phyloP scores from a whole-genome alignment of 176 grass and related monocot genomes.

The Dendrocalamus sinicus region DNA sequence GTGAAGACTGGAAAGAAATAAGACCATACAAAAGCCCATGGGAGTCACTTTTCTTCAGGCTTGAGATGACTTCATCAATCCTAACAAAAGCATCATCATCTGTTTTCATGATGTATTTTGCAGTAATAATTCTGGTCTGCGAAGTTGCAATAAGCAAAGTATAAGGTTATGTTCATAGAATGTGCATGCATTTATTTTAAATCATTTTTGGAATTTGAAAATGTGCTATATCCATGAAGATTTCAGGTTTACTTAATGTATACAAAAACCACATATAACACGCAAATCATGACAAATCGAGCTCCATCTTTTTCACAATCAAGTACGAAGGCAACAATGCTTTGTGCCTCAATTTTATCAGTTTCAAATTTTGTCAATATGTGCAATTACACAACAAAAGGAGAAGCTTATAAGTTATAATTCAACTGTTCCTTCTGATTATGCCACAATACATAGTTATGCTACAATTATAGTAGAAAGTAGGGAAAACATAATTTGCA shows the following conservation, averaged over 20 bases:
- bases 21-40: constrained; percentile 80
- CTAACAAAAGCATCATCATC: constrained; percentile 98
- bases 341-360: not conserved
- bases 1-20: constrained; percentile 83
- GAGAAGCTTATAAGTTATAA: not conserved
- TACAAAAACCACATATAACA: constrained; percentile 25
- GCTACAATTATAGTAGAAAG: constrained; percentile 21
- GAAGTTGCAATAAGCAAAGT: constrained; percentile 41
- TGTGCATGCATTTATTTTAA: not conserved
- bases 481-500: not conserved
- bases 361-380: not conserved
- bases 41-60: constrained; percentile 60
- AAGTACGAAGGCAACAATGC: constrained; percentile 20
- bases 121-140: constrained; percentile 72
- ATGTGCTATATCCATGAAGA: constrained; percentile 15
- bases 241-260: constrained; percentile 1
- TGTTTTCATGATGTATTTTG: constrained; percentile 99
- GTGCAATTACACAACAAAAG: not conserved
- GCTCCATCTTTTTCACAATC: not conserved
- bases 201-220: not conserved
- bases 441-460: constrained; percentile 10
- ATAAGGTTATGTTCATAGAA: constrained; percentile 17
- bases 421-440: not conserved
- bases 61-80: constrained; percentile 86
- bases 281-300: constrained; percentile 1